Evolutionary conservation across 176 grass and related monocot genomes (phyloP), one percentile per base, ranked within the genome.

Genomic region (Saccharum spontaneum): DNA sequence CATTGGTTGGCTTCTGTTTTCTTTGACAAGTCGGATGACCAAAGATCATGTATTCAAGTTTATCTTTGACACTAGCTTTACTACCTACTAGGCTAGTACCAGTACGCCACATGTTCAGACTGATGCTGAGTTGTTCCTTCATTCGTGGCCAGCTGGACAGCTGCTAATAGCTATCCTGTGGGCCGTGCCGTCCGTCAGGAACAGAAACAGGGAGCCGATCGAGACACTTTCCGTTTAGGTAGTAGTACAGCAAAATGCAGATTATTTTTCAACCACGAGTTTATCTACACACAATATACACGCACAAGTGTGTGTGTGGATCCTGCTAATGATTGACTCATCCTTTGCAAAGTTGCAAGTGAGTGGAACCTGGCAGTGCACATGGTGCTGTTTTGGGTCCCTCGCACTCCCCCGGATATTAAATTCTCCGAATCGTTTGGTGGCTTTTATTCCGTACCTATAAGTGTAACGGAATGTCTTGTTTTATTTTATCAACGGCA

Each of bases 301-400:
- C 60, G 4, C 24, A 60, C 55, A 60, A 60, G 20, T 17, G 49
- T 6, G n/a, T 1, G 41, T 9, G 0, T 57, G 44, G 45, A 76
- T 43, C 17, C 49, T 40, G 44, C 14, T 43, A 46, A 10, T 18
- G 26, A 71, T 49, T 1, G 55, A 73, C 18, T 90, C 88, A 90
- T 54, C 39, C 73, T 10, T 67, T 6, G 24, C 54, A 59, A 59
- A 24, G 23, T 12, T 62, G 57, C 22, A 36, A 18, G 23, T 65
- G 22, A 82, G 83, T 90, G 73, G 88, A 78, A 55, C 63, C 45
- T 70, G 82, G 41, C 18, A 16, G 13, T 28, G 71, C 77, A 78
- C 71, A 74, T 74, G 74, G 67, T 68, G 74, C 84, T 83, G 74
- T 78, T 86, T 38, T 73, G 80, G 79, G 73, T 8, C 57, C 81